These are phyloP conservation scores for Fraxinus baroniana DNA, from an alignment of 305 asterid genomes.

Conservation along the genomic window DNA sequence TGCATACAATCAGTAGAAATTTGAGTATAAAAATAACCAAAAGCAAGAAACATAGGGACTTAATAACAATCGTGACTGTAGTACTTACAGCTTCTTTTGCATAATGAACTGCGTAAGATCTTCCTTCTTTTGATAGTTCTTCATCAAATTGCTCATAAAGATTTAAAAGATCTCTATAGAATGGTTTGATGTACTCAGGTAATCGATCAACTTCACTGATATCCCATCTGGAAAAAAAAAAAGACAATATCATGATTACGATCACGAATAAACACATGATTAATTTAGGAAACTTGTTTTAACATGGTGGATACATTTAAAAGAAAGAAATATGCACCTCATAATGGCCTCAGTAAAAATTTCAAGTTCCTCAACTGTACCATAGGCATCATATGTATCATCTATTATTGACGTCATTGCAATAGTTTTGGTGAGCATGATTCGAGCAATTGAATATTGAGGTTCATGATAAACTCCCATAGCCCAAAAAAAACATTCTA, in stretches of 20 bases:
- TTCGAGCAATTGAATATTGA: background rate
- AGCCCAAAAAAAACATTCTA: background rate
- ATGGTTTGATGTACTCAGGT: background rate
- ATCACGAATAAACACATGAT: background rate
- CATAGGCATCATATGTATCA: background rate
- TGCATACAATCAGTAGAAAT: background rate
- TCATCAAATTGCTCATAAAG: background rate
- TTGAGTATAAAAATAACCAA: background rate
- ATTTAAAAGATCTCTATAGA: background rate
- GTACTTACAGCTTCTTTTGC: background rate
- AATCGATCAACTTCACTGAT: background rate
- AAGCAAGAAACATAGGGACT: background rate
- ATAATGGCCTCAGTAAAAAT: background rate
- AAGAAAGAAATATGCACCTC: background rate
- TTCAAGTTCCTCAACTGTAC: background rate
- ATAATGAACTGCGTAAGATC: background rate
- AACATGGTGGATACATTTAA: background rate
- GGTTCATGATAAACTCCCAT: background rate
- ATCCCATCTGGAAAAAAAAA: background rate
- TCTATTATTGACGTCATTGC: background rate
- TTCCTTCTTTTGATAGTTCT: background rate
- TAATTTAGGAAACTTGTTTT: background rate
- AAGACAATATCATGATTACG: background rate
- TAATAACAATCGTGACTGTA: background rate
- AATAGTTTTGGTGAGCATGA: background rate